Evolutionary conservation across 805 yeast genomes (phyloP).

Genomic region (Ogataea thermomethanolica): DNA sequence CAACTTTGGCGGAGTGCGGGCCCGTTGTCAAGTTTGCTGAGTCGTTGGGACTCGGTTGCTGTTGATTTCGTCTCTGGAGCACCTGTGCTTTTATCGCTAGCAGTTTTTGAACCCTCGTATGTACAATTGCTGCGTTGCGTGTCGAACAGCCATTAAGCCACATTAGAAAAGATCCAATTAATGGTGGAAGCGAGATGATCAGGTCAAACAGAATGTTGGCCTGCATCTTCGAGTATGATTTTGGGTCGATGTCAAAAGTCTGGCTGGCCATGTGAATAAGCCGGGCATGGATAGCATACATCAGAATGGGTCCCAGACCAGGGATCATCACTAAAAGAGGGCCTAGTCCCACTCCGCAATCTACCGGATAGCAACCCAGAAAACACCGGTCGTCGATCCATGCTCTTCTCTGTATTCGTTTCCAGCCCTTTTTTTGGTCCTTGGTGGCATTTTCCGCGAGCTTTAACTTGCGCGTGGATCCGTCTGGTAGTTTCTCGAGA

Average conservation of each 20-base stretch:
- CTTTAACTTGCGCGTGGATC: conserved; percentile 54
- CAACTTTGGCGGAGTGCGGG: too few relatives aligned
- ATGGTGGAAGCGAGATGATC: conserved; percentile 71
- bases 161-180: conserved; percentile 70
- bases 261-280: conserved; percentile 59
- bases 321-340: conserved; percentile 70
- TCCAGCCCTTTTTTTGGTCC: conserved; percentile 67
- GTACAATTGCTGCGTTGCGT: conserved; percentile 80
- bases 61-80: background rate
- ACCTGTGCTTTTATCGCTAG: conserved; percentile 9
- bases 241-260: conserved; percentile 53
- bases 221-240: conserved; percentile 63
- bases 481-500: conserved; percentile 45
- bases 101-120: conserved; percentile 35
- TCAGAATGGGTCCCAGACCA: conserved; percentile 75
- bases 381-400: conserved; percentile 87
- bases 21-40: background rate
- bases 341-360: conserved; percentile 74
- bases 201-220: conserved; percentile 75
- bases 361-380: conserved; percentile 72
- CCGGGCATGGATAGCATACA: conserved; percentile 76
- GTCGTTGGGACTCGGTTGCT: background rate
- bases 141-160: conserved; percentile 89
- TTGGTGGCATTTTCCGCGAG: conserved; percentile 57
- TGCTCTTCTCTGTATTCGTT: conserved; percentile 66